Percentiles rank a stretch among this genome's conserved stretches.
Conservation (phyloP, 495 filamentous ascomycete genomes). For the Podospora appendiculata region DNA sequence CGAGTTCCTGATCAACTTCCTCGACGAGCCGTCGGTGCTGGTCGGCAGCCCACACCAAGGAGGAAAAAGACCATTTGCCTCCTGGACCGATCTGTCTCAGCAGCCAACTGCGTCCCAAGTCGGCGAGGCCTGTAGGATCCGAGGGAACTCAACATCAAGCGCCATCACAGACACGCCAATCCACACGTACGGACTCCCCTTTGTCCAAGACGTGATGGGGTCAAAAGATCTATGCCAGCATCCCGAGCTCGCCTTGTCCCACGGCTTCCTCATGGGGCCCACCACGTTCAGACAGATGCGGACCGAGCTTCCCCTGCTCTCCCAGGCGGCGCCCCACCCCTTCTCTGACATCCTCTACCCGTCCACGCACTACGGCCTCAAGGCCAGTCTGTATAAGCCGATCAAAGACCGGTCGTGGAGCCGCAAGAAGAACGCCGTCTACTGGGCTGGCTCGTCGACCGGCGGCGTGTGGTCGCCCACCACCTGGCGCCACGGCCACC, state of each 20-base stretch:
- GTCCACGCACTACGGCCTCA: conserved; percentile 20
- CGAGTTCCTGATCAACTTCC: conserved; percentile 67
- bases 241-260: conserved; percentile 16
- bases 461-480: conserved; percentile 52
- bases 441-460: conserved; percentile 65
- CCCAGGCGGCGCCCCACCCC: conserved; percentile 25
- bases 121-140: conserved; percentile 10
- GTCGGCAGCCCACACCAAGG: conserved; percentile 29
- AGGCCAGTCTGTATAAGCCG: conserved; percentile 25
- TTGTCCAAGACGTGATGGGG: conserved; percentile 12
- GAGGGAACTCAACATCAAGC: not conserved
- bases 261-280: conserved; percentile 22
- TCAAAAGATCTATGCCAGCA: conserved; percentile 20
- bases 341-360: conserved; percentile 34
- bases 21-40: conserved; percentile 69
- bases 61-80: not conserved
- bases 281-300: conserved; percentile 18
- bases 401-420: conserved; percentile 41
- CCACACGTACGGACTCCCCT: conserved; percentile 16
- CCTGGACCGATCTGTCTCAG: conserved; percentile 2
- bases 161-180: not conserved
- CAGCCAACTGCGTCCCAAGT: conserved; percentile 9
- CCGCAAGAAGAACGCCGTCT: conserved; percentile 43
- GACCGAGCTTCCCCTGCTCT: conserved; percentile 29
- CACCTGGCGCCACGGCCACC: conserved; percentile 63